Percentiles rank a stretch among this genome's conserved stretches.
Conservation (phyloP, 2,329 filamentous ascomycete species). For the Cryphonectria nitschkei region DNA sequence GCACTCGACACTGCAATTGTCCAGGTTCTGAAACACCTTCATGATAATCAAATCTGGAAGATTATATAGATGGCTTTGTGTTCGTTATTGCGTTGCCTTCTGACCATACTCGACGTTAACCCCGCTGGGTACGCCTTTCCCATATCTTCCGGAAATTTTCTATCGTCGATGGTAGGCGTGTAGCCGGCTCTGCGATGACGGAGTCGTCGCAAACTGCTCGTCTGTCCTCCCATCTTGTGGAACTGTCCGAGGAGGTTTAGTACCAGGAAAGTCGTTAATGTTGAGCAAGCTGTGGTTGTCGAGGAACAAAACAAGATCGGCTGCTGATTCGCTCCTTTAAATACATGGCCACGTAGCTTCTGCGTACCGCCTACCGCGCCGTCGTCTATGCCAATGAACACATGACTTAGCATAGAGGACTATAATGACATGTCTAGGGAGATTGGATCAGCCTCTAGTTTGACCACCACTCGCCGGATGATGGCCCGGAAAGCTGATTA, state of each 20-base stretch:
- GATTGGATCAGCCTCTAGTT: not conserved
- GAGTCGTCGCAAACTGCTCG: not conserved
- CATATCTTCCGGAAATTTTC: not conserved
- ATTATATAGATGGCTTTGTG: not conserved
- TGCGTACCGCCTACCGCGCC: not conserved
- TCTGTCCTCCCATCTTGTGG: not conserved
- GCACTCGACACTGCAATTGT: conserved; percentile 6
- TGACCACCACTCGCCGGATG: not conserved
- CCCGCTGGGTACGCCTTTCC: not conserved
- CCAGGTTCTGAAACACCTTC: not conserved
- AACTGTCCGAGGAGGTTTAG: not conserved
- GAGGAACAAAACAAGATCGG: not conserved
- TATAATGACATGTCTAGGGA: not conserved
- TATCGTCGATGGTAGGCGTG: not conserved
- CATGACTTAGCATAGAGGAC: not conserved
- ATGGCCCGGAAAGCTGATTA: not conserved
- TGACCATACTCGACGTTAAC: not conserved
- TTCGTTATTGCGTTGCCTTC: conserved; percentile 3
- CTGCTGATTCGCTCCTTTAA: not conserved
- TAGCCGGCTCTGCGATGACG: not conserved
- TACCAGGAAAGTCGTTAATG: not conserved
- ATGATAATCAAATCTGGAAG: not conserved
- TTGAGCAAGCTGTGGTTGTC: not conserved
- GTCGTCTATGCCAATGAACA: not conserved
- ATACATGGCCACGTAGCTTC: not conserved